phyloP scores from a whole-genome alignment of 805 yeast genomes.

The Metschnikowia orientalis region DNA sequence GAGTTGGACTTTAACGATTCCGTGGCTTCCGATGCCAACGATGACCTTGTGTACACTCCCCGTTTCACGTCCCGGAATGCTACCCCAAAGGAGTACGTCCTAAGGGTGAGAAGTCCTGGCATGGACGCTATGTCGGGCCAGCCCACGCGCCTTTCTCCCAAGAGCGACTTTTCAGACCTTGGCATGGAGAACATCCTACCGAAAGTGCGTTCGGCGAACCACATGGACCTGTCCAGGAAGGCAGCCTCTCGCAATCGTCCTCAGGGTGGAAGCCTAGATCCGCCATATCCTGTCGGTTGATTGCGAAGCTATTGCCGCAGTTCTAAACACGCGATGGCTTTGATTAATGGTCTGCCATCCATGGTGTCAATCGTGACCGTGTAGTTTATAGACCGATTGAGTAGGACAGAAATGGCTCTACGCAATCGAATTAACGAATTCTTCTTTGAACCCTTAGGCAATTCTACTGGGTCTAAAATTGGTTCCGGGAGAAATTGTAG shows the following conservation, averaged over 20 bases:
- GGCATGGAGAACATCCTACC: neutral
- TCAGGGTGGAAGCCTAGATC: conserved; percentile 1
- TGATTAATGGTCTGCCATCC: too few species aligned
- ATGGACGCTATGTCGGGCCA: neutral
- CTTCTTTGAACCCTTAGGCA: too few species aligned
- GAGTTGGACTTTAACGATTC: conserved; percentile 1
- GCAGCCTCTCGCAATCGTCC: neutral
- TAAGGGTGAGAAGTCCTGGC: too few species aligned
- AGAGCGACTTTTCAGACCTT: neutral
- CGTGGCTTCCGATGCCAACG: conserved; percentile 2
- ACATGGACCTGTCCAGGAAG: conserved; percentile 3
- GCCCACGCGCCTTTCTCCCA: too few species aligned
- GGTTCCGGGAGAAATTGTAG: too few species aligned
- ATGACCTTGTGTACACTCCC: conserved; percentile 1
- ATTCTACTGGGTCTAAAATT: too few species aligned
- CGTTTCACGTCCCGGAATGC: conserved; percentile 3
- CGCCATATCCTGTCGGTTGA: conserved; percentile 3
- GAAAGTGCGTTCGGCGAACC: conserved; percentile 2
- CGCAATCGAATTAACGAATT: too few species aligned
- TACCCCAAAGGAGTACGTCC: neutral
- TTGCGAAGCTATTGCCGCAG: too few species aligned
- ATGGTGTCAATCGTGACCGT: too few species aligned
- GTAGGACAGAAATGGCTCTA: too few species aligned
- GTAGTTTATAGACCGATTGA: too few species aligned
- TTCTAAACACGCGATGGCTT: too few species aligned